phyloP scores from a whole-genome alignment of 257 asterid genomes.

The Eucommia ulmoides region DNA sequence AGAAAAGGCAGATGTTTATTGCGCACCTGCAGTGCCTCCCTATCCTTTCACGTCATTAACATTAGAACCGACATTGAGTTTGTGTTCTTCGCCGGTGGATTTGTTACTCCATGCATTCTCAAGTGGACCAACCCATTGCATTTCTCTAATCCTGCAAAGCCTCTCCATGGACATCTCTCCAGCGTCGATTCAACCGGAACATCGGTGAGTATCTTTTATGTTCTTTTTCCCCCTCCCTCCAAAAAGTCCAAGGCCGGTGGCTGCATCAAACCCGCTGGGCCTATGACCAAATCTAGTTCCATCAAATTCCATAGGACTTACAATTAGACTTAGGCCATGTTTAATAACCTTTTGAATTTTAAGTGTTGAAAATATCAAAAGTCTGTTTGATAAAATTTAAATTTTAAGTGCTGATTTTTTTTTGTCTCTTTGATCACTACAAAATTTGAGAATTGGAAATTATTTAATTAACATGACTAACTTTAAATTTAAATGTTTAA shows the following conservation, averaged over 20 bases:
- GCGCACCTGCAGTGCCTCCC: slow-evolving; percentile 39
- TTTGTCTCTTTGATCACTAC: background rate
- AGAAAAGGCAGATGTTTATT: slow-evolving; percentile 24
- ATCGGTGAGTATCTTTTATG: slow-evolving; percentile 29
- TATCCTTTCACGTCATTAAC: slow-evolving; percentile 61
- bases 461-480: background rate
- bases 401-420: too few species aligned
- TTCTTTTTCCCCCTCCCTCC: background rate
- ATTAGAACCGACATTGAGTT: slow-evolving; percentile 67
- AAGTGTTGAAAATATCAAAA: too few species aligned
- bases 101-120: slow-evolving; percentile 46
- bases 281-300: background rate
- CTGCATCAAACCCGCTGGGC: background rate
- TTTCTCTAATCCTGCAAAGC: slow-evolving; percentile 53
- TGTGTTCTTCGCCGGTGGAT: slow-evolving; percentile 64
- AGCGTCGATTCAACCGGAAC: slow-evolving; percentile 50
- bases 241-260: too few species aligned
- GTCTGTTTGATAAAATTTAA: too few species aligned
- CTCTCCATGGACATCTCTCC: slow-evolving; percentile 57
- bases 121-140: slow-evolving; percentile 19
- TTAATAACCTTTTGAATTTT: background rate
- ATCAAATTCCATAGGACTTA: background rate
- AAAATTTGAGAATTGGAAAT: background rate
- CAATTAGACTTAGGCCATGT: background rate
- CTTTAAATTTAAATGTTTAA: too few species aligned